Evolutionary conservation across 192 early-diverging fungal genomes (phyloP), one percentile per base, ranked within the genome.

Genomic region (Linnemannia zychae): DNA sequence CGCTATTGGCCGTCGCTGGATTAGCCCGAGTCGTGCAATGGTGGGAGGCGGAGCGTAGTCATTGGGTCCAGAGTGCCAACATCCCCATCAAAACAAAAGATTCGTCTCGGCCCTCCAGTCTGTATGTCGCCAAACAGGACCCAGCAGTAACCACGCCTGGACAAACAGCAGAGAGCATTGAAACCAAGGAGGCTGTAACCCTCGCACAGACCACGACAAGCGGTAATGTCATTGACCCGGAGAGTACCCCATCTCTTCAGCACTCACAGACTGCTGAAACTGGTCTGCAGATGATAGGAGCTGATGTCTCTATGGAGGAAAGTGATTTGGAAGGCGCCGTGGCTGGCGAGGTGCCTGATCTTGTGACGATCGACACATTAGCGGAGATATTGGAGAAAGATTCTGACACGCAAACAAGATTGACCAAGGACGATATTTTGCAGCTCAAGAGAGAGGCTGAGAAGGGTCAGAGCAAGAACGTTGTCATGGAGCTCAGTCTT

Each of bases 401-500:
- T 33, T 38, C 78, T 12, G 83, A 76, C 24, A 63, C 50, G 24
- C 78, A 75, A 52, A 37, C 68, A 22, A 60, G 78, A 7, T 48
- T 85, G 17, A 81, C 86, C 20, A 83, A 90, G 53, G 84, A 79
- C 18, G 87, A 88, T 31, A 83, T 80, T 52, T 34, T 78, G 36
- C 87, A 94, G 53, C 83, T 94, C 9, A 90, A 90, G 52, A 87
- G 87, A 48, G 94, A 90, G n/a, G 94, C 94, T 0, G 89, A 93
- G 67, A 88, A 90, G 66, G 91, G 90, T 44, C 94, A 96, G 77
- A 94, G 91, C 71, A 89, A 91, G 50, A 96, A 92, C 17, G 90
- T 96, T 38, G 89, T 97, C 53, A 93, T 97, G 91, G 96, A 97
- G 72, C 79, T 97, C n/a, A 88, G 81, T 67, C 85, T 95, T 31